Percentiles rank a stretch among this genome's conserved stretches.
Evolutionary conservation across 1,284 basidiomycete species (phyloP).

Genomic region (Boletus semigastroideus): DNA sequence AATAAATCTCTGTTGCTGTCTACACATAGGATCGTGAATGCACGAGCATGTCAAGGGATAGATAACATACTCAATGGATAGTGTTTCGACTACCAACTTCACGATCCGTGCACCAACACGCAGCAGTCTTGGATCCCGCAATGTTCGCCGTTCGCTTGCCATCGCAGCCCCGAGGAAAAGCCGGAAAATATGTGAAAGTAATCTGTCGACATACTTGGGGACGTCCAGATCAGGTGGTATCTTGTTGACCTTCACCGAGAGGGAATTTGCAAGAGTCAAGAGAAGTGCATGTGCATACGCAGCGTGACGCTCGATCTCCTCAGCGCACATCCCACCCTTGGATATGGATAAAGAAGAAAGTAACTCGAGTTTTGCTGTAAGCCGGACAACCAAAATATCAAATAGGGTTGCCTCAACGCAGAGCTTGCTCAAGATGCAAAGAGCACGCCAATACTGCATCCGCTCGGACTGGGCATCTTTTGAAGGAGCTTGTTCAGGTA

Average conservation of each 20-base stretch:
- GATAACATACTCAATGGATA: conserved; percentile 58
- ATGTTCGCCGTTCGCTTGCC: conserved; percentile 35
- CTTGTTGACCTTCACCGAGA: conserved; percentile 64
- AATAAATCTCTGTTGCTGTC: conserved; percentile 60
- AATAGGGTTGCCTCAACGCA: conserved; percentile 81
- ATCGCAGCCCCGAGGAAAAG: conserved; percentile 65
- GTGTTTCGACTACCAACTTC: conserved; percentile 64
- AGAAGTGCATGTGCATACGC: conserved; percentile 88
- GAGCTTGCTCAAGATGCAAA: conserved; percentile 73
- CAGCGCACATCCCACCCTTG: conserved; percentile 9
- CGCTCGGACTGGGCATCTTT: conserved; percentile 57
- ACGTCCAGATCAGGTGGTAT: conserved; percentile 62
- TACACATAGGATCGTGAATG: conserved; percentile 28
- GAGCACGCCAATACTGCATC: conserved; percentile 64
- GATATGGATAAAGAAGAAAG: conserved; percentile 47
- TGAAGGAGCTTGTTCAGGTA: conserved; percentile 67
- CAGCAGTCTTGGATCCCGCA: conserved; percentile 67
- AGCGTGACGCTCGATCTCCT: conserved; percentile 44
- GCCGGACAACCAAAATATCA: conserved; percentile 78
- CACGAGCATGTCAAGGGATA: conserved; percentile 1
- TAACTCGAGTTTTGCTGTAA: conserved; percentile 79
- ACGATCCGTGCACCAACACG: conserved; percentile 64
- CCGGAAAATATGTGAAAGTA: conserved; percentile 71
- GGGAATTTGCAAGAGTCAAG: conserved; percentile 60
- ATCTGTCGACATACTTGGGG: conserved; percentile 71